phyloP scores from a whole-genome alignment of 352 stramenopile genomes.

The Globisporangium radiosum region DNA sequence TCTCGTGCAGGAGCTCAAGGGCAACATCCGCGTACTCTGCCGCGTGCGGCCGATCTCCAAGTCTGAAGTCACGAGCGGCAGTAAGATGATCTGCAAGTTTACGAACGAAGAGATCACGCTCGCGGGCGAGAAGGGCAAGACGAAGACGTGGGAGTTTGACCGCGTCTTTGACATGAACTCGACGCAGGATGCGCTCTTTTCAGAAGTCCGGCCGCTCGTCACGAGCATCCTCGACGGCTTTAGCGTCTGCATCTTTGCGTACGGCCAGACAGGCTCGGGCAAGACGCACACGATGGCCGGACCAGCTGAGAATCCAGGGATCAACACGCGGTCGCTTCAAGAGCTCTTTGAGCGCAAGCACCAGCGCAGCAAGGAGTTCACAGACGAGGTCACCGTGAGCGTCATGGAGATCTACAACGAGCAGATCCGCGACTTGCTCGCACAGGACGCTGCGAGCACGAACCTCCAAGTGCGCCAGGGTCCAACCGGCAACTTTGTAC shows the following conservation, averaged over 20 bases:
- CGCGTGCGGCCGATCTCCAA: conserved; percentile 92
- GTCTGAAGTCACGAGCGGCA: conserved; percentile 55
- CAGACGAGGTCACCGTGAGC: conserved; percentile 85
- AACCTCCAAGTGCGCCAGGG: conserved; percentile 83
- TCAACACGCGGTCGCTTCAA: conserved; percentile 82
- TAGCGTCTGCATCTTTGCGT: conserved; percentile 90
- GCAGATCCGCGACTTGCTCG: conserved; percentile 91
- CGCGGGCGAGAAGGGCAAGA: conserved; percentile 74
- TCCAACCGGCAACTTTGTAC: conserved; percentile 80
- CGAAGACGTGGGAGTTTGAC: conserved; percentile 85
- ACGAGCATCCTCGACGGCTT: conserved; percentile 83
- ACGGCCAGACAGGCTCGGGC: conserved; percentile 82
- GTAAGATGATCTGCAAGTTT: conserved; percentile 81
- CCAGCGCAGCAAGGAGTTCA: conserved; percentile 59
- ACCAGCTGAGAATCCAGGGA: conserved; percentile 56
- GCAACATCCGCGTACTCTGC: conserved; percentile 97
- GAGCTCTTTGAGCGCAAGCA: conserved; percentile 76
- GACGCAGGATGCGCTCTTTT: conserved; percentile 75
- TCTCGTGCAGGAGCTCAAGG: conserved; percentile 94
- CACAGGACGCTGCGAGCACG: conserved; percentile 68
- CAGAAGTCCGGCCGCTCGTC: conserved; percentile 67
- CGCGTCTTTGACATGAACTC: conserved; percentile 77
- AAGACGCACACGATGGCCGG: conserved; percentile 86
- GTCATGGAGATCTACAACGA: conserved; percentile 98
- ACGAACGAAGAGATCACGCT: conserved; percentile 76